Evolutionary conservation across 495 filamentous ascomycete species (phyloP), one percentile per base, ranked within the genome.

Genomic region (Copromyces sp.): DNA sequence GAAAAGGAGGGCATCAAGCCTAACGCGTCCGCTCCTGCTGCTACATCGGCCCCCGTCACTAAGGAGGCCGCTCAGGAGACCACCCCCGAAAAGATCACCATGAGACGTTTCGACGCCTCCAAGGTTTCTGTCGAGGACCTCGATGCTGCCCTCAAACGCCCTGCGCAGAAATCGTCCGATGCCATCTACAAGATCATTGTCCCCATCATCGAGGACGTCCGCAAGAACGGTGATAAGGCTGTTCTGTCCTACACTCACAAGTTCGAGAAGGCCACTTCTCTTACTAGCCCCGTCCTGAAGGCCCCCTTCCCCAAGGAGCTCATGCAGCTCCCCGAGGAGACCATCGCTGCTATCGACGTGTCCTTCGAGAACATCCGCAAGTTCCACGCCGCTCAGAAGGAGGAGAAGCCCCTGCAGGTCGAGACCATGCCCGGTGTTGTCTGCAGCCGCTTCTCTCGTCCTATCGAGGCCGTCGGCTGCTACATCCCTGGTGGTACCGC

Each of bases 391-490:
- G 94, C 94, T 1, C 95, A 99, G 76, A 89, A 87, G 76, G 90
- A 95, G 76, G 89, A 92, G 68, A 90, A 92, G 77, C 87, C 92
- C 4, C 84, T 98, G 20, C 78, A 87, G 73, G 91, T 99, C 45
- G 94, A 97, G 83, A 99, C 95, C 3, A 99, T 99, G 95, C 95
- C 95, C 7, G 95, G 95, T 45, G 93, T 99, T 16, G 86, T 92
- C 61, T 99, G 95, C 86, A 95, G 93, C 69, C 93, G 95, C 68
- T 98, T 98, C 84, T 91, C 92, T 2, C 87, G 96, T 3, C 89
- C 95, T 0, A 98, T 99, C 73, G 95, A 98, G 80, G 86, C 93
- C 20, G 95, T 99, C 39, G 95, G 95, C 70, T 87, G 97, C 59
- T 99, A 99, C 80, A 90, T 99, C 9, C 95, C 95, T 9, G 95